These are phyloP conservation scores for Corylus heterophylla DNA, from an alignment of 306 rosid species.

Conservation along the genomic window DNA sequence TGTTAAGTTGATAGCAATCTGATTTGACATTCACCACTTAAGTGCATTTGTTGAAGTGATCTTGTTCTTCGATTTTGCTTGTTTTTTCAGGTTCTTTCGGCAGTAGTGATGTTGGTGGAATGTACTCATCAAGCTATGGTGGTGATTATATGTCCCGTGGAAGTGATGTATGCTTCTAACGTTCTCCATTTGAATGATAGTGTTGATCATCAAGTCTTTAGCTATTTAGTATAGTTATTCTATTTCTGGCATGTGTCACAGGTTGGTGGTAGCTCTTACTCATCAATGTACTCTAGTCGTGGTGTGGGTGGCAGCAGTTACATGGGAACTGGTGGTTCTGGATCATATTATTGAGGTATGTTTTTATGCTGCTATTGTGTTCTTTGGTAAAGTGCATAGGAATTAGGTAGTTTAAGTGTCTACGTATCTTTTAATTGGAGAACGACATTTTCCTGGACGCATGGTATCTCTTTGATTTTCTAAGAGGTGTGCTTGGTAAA, in stretches of 20 bases:
- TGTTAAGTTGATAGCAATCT: constrained; percentile 26
- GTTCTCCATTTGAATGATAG: constrained; percentile 11
- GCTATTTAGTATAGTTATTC: constrained; percentile 4
- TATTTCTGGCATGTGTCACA: constrained; percentile 27
- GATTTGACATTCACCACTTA: constrained; percentile 6
- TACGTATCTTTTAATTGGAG: constrained; percentile 30
- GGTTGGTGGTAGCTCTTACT: constrained; percentile 83
- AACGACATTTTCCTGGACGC: constrained; percentile 26
- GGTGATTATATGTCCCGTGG: constrained; percentile 75
- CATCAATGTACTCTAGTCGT: constrained; percentile 76
- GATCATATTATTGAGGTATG: constrained; percentile 89
- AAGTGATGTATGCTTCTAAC: constrained; percentile 64
- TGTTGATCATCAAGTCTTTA: constrained; percentile 8
- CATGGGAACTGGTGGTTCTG: constrained; percentile 75
- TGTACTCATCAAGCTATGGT: constrained; percentile 87
- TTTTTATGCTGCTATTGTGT: constrained; percentile 11
- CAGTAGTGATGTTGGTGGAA: constrained; percentile 61
- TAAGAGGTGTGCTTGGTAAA: constrained; percentile 51
- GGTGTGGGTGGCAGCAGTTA: constrained; percentile 74
- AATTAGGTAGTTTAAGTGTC: constrained; percentile 8
- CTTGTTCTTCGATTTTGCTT: background rate
- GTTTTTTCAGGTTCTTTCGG: constrained; percentile 68
- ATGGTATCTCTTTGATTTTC: constrained; percentile 44
- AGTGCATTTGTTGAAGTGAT: constrained; percentile 15
- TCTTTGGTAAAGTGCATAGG: constrained; percentile 1